Conservation (phyloP, 2,329 filamentous ascomycete genomes). For the Cucurbitaria berberidis region DNA sequence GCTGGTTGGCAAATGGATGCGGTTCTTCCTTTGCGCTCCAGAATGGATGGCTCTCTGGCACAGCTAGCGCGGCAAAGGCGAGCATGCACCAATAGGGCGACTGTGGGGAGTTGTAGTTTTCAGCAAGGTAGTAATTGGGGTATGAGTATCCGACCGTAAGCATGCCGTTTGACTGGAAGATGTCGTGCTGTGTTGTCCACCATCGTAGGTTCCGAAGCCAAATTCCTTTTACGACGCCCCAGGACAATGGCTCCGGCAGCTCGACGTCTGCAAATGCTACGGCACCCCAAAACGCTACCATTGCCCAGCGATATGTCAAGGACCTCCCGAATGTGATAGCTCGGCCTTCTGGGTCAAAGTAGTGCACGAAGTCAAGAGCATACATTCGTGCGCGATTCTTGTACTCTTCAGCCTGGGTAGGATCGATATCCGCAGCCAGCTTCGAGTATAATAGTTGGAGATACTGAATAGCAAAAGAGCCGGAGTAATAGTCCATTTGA, state of each 20-base stretch:
- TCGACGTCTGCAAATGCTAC: constrained; percentile 78
- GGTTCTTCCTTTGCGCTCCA: constrained; percentile 73
- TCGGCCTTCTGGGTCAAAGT: constrained; percentile 74
- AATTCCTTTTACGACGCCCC: constrained; percentile 80
- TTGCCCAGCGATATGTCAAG: constrained; percentile 82
- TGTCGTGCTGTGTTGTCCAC: constrained; percentile 78
- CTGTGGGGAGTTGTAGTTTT: constrained; percentile 83
- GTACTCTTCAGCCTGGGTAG: constrained; percentile 70
- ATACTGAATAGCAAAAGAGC: constrained; percentile 82
- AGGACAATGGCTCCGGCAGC: constrained; percentile 72
- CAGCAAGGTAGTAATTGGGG: constrained; percentile 80
- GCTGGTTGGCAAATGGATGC: constrained; percentile 62
- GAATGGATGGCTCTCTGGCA: constrained; percentile 73
- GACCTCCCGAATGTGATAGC: constrained; percentile 79
- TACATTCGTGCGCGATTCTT: constrained; percentile 69
- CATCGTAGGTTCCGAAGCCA: constrained; percentile 75
- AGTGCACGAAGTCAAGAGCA: constrained; percentile 75
- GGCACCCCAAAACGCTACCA: constrained; percentile 83
- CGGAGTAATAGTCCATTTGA: constrained; percentile 87
- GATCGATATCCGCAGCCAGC: constrained; percentile 69
- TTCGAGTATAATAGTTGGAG: constrained; percentile 79
- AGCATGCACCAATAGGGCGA: constrained; percentile 79
- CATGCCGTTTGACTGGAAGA: constrained; percentile 77
- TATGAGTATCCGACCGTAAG: constrained; percentile 79
- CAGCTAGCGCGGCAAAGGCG: constrained; percentile 74